These are phyloP conservation scores for Picea glauca DNA, from an alignment of 75 land plant species.

Conservation along the genomic window DNA sequence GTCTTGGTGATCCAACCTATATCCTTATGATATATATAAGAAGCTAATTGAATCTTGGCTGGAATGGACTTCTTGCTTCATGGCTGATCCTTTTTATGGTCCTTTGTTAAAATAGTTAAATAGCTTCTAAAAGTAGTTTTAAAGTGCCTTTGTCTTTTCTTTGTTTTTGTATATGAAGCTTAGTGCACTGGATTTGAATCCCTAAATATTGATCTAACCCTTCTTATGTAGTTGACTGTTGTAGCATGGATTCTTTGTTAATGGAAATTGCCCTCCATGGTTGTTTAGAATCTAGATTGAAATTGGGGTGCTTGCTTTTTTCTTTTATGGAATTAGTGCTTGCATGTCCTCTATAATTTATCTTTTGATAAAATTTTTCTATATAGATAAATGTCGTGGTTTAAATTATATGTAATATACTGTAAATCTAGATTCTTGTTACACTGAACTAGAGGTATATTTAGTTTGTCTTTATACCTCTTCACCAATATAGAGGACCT, in stretches of 20 bases:
- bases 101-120: not conserved
- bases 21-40: not conserved
- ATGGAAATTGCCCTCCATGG: not conserved
- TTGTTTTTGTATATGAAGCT: not conserved
- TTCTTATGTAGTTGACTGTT: not conserved
- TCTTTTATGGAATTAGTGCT: not conserved
- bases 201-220: not conserved
- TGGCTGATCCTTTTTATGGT: not conserved
- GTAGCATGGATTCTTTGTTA: not conserved
- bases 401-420: not conserved
- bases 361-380: not conserved
- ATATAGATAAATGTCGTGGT: not conserved
- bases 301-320: too few species aligned
- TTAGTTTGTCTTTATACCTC: too few species aligned
- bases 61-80: not conserved
- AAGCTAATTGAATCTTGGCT: not conserved
- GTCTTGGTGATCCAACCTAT: not conserved
- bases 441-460: too few species aligned
- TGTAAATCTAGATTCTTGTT: too few species aligned
- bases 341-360: not conserved
- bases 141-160: too few species aligned
- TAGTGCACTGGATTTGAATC: not conserved
- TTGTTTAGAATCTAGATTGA: not conserved
- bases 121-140: not conserved
- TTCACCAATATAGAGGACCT: too few species aligned